phyloP scores from a whole-genome alignment of 208 protist species.

The Acanthamoeba castellanii region DNA sequence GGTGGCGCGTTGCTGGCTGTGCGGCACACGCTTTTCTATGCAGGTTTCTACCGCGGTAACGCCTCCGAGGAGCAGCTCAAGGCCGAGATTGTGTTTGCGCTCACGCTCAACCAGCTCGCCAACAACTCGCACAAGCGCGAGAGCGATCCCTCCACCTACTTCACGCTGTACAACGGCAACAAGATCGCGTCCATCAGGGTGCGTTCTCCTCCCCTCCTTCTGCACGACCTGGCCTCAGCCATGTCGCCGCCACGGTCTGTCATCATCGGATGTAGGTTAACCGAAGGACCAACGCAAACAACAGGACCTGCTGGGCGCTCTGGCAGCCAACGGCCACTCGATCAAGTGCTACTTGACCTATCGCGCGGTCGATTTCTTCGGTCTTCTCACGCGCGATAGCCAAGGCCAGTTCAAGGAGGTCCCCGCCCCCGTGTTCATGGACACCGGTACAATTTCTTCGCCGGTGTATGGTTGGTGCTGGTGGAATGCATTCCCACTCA shows the following conservation, averaged over 20 bases:
- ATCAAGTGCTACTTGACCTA: constrained; percentile 70
- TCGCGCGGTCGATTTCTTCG: constrained; percentile 73
- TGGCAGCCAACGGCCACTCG: constrained; percentile 43
- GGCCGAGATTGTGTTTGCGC: constrained; percentile 65
- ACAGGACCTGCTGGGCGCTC: constrained; percentile 50
- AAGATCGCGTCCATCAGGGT: constrained; percentile 40
- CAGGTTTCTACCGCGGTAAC: constrained; percentile 74
- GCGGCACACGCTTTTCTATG: neutral
- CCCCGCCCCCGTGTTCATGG: constrained; percentile 52
- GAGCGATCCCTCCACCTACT: constrained; percentile 14
- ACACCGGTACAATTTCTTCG: constrained; percentile 3
- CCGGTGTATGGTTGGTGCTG: no score
- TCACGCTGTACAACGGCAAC: constrained; percentile 31
- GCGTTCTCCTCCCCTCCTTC: neutral
- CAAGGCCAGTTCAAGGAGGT: constrained; percentile 65
- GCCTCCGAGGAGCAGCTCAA: constrained; percentile 45
- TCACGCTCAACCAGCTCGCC: constrained; percentile 72
- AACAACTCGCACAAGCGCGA: constrained; percentile 68
- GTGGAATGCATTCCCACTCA: neutral
- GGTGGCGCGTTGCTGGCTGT: neutral
- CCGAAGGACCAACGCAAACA: neutral
- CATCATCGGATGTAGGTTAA: no score
- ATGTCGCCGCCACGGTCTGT: no score
- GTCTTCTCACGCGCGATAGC: constrained; percentile 42
- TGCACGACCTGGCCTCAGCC: neutral